A percentile compares a stretch with the other conserved stretches of the same genome.
These are phyloP conservation scores for Pseudonitzschia delicatissima DNA, from an alignment of 108 stramenopile species.

Conservation along the genomic window DNA sequence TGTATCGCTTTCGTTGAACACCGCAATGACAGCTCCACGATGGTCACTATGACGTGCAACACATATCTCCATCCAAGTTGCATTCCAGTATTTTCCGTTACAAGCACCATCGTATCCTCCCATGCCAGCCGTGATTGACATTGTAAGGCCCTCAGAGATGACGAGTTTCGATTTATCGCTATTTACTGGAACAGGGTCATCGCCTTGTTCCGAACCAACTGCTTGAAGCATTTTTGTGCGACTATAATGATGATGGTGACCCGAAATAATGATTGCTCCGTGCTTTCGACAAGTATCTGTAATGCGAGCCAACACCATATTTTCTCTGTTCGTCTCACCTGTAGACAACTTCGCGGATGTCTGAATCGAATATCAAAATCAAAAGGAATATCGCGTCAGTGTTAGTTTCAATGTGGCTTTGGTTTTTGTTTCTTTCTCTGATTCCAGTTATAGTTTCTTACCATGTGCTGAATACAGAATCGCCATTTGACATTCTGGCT, in stretches of 20 bases:
- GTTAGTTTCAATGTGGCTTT: neutral
- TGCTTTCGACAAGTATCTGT: slow-evolving; percentile 14
- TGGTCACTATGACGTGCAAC: slow-evolving; percentile 2
- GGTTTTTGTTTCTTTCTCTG: too few species aligned
- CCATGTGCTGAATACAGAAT: slow-evolving; percentile 17
- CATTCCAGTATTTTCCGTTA: neutral
- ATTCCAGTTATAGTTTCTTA: too few species aligned
- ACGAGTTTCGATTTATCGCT: neutral
- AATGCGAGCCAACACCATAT: slow-evolving; percentile 6
- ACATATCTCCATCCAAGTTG: slow-evolving; percentile 17
- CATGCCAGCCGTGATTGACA: slow-evolving; percentile 11
- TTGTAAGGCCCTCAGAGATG: neutral
- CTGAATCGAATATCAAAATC: neutral
- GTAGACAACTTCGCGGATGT: slow-evolving; percentile 8
- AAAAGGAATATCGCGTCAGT: neutral
- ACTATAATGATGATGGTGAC: slow-evolving; percentile 11
- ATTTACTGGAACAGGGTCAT: neutral
- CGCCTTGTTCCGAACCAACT: slow-evolving; percentile 3
- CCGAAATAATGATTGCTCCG: slow-evolving; percentile 9
- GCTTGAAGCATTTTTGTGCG: slow-evolving; percentile 10
- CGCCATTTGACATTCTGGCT: slow-evolving; percentile 15
- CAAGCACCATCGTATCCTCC: slow-evolving; percentile 13
- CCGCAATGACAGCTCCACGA: slow-evolving; percentile 11
- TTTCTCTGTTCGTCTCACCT: neutral
- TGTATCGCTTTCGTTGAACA: slow-evolving; percentile 7